These are phyloP conservation scores for Citrus inodora DNA, from an alignment of 345 rosid species.

Conservation along the genomic window DNA sequence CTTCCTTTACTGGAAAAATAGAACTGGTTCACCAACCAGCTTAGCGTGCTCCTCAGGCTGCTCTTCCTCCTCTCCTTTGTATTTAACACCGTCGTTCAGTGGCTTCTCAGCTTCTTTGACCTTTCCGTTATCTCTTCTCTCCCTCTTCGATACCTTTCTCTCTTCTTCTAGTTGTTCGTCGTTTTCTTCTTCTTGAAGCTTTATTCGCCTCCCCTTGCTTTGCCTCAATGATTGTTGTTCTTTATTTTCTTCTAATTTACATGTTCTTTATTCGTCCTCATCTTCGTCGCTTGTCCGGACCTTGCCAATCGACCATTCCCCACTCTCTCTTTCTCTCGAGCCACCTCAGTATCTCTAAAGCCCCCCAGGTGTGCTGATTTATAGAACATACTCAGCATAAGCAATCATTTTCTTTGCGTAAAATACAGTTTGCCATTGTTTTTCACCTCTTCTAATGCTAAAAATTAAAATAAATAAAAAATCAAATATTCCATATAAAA, in stretches of 20 bases:
- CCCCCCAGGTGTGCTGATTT: no score
- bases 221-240: constrained; percentile 25
- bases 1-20: constrained; percentile 71
- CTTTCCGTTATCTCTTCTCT: constrained; percentile 22
- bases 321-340: no score
- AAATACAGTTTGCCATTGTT: no score
- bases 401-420: no score
- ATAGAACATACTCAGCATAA: no score
- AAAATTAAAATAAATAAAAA: no score
- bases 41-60: constrained; percentile 65
- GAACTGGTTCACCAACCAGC: constrained; percentile 62
- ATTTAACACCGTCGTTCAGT: constrained; percentile 9
- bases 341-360: no score
- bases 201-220: constrained; percentile 54
- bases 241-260: constrained; percentile 24
- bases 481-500: no score
- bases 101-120: constrained; percentile 23
- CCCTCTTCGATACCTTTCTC: constrained; percentile 21
- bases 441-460: no score
- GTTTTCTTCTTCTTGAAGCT: constrained; percentile 41
- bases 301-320: no score
- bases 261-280: constrained; percentile 37
- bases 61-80: constrained; percentile 53
- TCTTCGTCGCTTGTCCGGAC: constrained; percentile 73
- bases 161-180: constrained; percentile 28